phyloP scores from a whole-genome alignment of 2,329 filamentous ascomycete genomes.

The Verticillium zaregamsianum region DNA sequence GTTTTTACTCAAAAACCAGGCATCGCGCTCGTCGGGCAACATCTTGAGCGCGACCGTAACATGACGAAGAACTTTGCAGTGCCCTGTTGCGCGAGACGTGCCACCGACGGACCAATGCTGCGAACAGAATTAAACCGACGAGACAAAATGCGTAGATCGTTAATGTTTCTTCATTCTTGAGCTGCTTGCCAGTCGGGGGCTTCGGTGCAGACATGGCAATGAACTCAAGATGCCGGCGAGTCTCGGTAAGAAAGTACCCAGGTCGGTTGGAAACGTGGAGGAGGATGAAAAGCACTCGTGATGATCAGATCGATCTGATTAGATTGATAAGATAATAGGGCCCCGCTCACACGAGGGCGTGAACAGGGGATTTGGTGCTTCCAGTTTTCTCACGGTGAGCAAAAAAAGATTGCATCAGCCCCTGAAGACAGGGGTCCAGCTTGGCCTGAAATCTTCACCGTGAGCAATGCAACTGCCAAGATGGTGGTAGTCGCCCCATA shows the following conservation, averaged over 20 bases:
- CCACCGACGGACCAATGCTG: too few species aligned
- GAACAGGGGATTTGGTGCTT: too few species aligned
- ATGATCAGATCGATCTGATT: slow-evolving; percentile 6
- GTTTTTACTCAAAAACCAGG: not conserved
- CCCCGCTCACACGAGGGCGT: not conserved
- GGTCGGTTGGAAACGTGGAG: not conserved
- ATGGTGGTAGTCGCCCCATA: too few species aligned
- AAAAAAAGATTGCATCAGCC: too few species aligned
- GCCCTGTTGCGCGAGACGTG: too few species aligned
- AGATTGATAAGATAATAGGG: not conserved
- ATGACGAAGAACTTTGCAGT: not conserved
- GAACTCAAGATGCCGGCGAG: not conserved
- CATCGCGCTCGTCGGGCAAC: not conserved
- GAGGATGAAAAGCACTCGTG: not conserved
- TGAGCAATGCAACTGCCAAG: too few species aligned
- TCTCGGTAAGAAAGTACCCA: too few species aligned
- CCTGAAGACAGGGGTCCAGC: too few species aligned
- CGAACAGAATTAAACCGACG: not conserved
- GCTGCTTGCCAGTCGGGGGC: slow-evolving; percentile 1
- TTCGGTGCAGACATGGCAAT: not conserved
- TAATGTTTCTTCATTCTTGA: slow-evolving; percentile 5
- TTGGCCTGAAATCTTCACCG: too few species aligned
- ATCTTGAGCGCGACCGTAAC: not conserved
- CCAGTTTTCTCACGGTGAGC: too few species aligned
- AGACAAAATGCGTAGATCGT: slow-evolving; percentile 4